Percentiles rank a stretch among this genome's conserved stretches.
These are phyloP conservation scores for Dictyostelium intermedium DNA, from an alignment of 78 protist genomes.

Conservation along the genomic window DNA sequence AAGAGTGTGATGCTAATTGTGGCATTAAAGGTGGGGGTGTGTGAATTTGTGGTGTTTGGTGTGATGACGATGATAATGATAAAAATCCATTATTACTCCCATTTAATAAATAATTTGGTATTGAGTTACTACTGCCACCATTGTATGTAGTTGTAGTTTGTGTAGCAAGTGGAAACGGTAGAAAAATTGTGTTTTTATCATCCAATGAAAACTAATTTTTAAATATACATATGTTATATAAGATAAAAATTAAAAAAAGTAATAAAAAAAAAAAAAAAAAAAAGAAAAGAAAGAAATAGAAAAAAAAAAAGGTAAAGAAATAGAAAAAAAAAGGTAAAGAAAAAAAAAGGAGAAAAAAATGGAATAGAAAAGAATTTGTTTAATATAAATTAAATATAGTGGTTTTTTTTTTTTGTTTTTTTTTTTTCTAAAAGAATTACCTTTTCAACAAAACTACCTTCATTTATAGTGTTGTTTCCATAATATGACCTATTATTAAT, in stretches of 20 bases:
- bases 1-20: background rate
- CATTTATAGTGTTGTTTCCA: background rate
- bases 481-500: background rate
- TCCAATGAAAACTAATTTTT: background rate
- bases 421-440: background rate
- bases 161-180: conserved; percentile 2
- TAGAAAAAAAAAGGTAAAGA: background rate
- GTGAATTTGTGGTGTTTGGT: background rate
- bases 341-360: background rate
- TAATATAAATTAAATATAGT: too few species aligned
- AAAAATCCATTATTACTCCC: background rate
- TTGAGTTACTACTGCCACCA: background rate
- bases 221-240: background rate
- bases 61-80: background rate
- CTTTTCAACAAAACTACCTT: background rate
- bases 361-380: background rate
- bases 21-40: background rate
- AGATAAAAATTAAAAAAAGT: background rate
- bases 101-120: background rate
- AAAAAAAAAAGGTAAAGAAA: background rate
- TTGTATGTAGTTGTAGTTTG: background rate
- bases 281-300: too few species aligned
- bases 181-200: background rate
- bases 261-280: background rate
- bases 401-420: background rate